A percentile compares a stretch with the other conserved stretches of the same genome.
These are phyloP conservation scores for Malbranchea cinnamomea DNA, from an alignment of 2,329 filamentous ascomycete species.

Conservation along the genomic window DNA sequence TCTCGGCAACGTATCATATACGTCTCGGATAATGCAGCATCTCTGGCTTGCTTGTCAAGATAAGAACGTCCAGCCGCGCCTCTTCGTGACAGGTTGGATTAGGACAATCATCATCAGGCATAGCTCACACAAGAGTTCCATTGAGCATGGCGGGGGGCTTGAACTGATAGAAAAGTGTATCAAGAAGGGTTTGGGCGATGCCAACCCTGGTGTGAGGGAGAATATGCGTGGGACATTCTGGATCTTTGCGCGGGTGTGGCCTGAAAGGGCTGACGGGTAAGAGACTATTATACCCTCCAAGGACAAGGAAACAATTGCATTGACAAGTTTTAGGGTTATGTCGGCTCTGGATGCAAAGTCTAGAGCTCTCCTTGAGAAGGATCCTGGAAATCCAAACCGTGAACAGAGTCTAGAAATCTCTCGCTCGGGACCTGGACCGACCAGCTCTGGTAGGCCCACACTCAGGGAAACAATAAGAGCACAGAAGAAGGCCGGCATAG, in stretches of 20 bases:
- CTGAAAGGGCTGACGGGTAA: slow-evolving; percentile 57
- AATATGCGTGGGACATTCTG: slow-evolving; percentile 76
- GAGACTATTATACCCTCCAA: slow-evolving; percentile 18
- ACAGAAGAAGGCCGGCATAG: slow-evolving; percentile 48
- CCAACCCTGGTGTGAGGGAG: slow-evolving; percentile 81
- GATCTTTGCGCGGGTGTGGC: slow-evolving; percentile 66
- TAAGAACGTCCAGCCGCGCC: slow-evolving; percentile 80
- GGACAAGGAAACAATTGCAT: background rate
- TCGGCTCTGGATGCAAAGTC: slow-evolving; percentile 62
- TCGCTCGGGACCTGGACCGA: slow-evolving; percentile 1
- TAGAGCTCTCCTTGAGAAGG: slow-evolving; percentile 65
- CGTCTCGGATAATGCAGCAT: slow-evolving; percentile 67
- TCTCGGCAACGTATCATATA: slow-evolving; percentile 67
- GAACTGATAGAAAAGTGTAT: slow-evolving; percentile 78
- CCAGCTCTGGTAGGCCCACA: slow-evolving; percentile 43
- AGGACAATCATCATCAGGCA: slow-evolving; percentile 69
- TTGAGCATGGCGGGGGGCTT: slow-evolving; percentile 73
- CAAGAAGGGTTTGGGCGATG: slow-evolving; percentile 73
- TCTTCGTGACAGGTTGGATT: slow-evolving; percentile 68
- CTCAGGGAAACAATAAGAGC: slow-evolving; percentile 73
- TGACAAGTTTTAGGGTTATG: slow-evolving; percentile 49
- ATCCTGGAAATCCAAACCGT: slow-evolving; percentile 53
- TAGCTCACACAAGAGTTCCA: slow-evolving; percentile 55
- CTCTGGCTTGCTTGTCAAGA: slow-evolving; percentile 70
- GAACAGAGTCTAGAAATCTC: slow-evolving; percentile 5